These are phyloP conservation scores for Hypoxylon sp. DNA, from an alignment of 2,329 filamentous ascomycete species.

Conservation along the genomic window DNA sequence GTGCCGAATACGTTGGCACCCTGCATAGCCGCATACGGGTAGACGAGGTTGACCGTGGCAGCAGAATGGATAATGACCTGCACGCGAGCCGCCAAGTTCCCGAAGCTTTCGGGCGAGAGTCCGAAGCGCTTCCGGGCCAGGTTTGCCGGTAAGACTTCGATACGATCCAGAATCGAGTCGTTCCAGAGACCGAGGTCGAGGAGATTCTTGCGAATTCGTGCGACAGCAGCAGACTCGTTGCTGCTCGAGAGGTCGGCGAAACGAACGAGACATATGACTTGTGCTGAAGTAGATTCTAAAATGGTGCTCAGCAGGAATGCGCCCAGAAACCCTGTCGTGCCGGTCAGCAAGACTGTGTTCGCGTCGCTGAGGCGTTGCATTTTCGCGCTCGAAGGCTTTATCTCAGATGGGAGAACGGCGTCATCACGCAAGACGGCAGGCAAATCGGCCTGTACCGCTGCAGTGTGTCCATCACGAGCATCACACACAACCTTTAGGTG, in stretches of 20 bases:
- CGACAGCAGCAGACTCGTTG: conserved; percentile 71
- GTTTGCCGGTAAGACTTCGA: conserved; percentile 79
- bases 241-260: conserved; percentile 72
- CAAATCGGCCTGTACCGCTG: conserved; percentile 77
- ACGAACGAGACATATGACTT: conserved; percentile 76
- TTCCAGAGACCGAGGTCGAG: conserved; percentile 82
- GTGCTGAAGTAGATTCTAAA: conserved; percentile 71
- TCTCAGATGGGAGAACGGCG: conserved; percentile 72
- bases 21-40: conserved; percentile 79
- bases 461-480: conserved; percentile 75
- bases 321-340: conserved; percentile 78
- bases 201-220: conserved; percentile 76
- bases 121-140: conserved; percentile 73
- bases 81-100: conserved; percentile 68
- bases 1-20: conserved; percentile 83
- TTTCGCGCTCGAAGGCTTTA: conserved; percentile 62
- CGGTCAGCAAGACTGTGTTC: conserved; percentile 74
- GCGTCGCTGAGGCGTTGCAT: conserved; percentile 70
- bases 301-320: conserved; percentile 76
- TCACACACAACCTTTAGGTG: conserved; percentile 76
- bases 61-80: conserved; percentile 81
- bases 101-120: conserved; percentile 69
- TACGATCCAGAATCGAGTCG: conserved; percentile 78
- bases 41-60: conserved; percentile 81
- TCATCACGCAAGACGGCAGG: conserved; percentile 74